Evolutionary conservation across 306 rosid species (phyloP), one percentile per base, ranked within the genome.

Genomic region (Cercis canadensis): DNA sequence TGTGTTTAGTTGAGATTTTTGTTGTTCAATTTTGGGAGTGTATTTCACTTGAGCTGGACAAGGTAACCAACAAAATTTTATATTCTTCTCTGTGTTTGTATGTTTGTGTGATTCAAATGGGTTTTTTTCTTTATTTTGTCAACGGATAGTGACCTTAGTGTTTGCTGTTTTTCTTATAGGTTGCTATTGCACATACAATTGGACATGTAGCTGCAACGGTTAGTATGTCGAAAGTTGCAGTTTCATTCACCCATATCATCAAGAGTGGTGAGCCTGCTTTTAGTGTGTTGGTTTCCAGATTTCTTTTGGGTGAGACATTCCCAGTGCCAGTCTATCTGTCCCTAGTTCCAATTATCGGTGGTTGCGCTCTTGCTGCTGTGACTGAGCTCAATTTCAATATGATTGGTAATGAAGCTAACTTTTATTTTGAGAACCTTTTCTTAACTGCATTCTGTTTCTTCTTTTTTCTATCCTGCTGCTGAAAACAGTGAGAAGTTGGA

Each of bases 221-320:
- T 73, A 94, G 99, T 62, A 90, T 94, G 99, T 94, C 99, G 29
- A 94, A 94, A 88, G 99, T 94, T 80, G 99, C 97, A 5, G 99
- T 94, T 41, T 94, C 99, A 18, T 94, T 94, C 82, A 94, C 99
- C 11, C 99, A 94, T 77, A 94, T 94, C 63, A 94, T 94, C 86
- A 94, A 94, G 89, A 94, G 99, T 78, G 99, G 99, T 53, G 99
- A 94, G 77, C 99, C 99, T 72, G 99, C 99, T 67, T 94, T 94
- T 17, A 94, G 92, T 60, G 99, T 90, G 15, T 69, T 94, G 85
- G 99, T 94, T 75, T 94, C 99, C 0, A 89, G 96, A 75, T 75
- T 94, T 66, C 19, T 94, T 74, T 79, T 94, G 82, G 99, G 99
- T 4, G 99, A 94, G 82, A 81, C 84, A 79, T 94, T 91, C 86